These are phyloP conservation scores for Glonium stellatum DNA, from an alignment of 495 filamentous ascomycete genomes.

Conservation along the genomic window DNA sequence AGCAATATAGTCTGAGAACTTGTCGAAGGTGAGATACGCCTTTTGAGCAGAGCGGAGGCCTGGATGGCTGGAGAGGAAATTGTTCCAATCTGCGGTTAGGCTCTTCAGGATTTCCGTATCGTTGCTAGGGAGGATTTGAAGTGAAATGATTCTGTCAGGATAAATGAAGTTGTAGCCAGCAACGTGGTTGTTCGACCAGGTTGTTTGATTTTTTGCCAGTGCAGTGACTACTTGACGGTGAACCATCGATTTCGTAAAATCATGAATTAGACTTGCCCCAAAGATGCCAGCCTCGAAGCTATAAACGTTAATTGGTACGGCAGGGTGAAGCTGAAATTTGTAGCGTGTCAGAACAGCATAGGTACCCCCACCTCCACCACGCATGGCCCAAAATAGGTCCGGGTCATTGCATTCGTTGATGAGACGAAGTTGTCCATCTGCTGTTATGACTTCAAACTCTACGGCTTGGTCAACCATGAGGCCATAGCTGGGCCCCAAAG, in stretches of 20 bases:
- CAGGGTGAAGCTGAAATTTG: slow-evolving; percentile 26
- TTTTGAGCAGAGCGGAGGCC: slow-evolving; percentile 16
- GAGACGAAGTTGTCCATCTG: slow-evolving; percentile 19
- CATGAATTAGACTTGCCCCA: slow-evolving; percentile 3
- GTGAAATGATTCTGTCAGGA: slow-evolving; percentile 19
- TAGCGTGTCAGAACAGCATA: slow-evolving; percentile 23
- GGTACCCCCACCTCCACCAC: slow-evolving; percentile 28
- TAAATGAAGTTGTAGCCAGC: slow-evolving; percentile 25
- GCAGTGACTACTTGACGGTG: slow-evolving; percentile 19
- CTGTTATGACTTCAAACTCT: slow-evolving; percentile 26
- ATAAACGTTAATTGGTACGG: slow-evolving; percentile 22
- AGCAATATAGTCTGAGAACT: slow-evolving; percentile 14
- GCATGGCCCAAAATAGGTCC: slow-evolving; percentile 29
- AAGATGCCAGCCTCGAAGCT: slow-evolving; percentile 19
- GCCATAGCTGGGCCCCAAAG: slow-evolving; percentile 19
- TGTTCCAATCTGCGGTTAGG: slow-evolving; percentile 19
- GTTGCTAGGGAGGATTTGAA: slow-evolving; percentile 15
- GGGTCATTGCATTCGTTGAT: slow-evolving; percentile 27
- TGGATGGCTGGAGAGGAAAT: slow-evolving; percentile 24
- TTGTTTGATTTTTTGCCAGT: slow-evolving; percentile 17
- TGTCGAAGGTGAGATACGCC: slow-evolving; percentile 16
- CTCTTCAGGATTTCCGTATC: slow-evolving; percentile 13
- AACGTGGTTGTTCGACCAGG: slow-evolving; percentile 13
- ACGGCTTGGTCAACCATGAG: slow-evolving; percentile 26
- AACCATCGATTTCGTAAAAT: slow-evolving; percentile 18